Evolutionary conservation across 177 flowering plant species (phyloP), one percentile per base, ranked within the genome.

Genomic region (Vitis hybrid): DNA sequence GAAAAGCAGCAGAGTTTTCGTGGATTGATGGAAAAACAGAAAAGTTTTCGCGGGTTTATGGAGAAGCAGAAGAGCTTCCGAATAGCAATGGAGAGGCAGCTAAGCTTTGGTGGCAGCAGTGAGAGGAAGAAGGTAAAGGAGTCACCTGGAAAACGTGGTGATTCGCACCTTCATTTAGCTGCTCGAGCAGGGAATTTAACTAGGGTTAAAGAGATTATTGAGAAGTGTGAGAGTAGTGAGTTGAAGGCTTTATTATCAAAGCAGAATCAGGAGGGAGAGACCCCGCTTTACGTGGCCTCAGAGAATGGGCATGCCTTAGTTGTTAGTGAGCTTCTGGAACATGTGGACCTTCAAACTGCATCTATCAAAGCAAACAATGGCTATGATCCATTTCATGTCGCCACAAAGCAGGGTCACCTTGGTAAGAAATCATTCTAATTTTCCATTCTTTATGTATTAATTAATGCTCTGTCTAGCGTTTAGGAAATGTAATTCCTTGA

Each of bases 321-420:
- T 21, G 94, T 91, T 50, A 72, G 54, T 8, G 92, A 90, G 82
- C 75, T 95, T 52, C 73, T 95, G 87, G 89, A 85, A 67, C 70
- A 83, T 77, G 78, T 75, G 56, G 95, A 95, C 68, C 83, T 86
- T 63, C 80, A 87, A 72, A 77, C 82, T 64, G 94, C 97, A 0
- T 82, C 89, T 32, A 76, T 89, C 19, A 74, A 81, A 2, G 93
- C 98, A 15, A 88, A 76, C 56, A 93, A 89, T 70, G 91, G 97
- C 12, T 87, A 62, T 69, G 99, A 95, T 77, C 76, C 98, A 3
- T 89, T 95, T 70, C 99, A 95, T 84, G 77, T 93, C 51, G 98
- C 99, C 13, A 92, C 98, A n/a, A 95, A 85, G 80, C 91, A 91
- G 58, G 99, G 97, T 11, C 94, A 92, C 81, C 64, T 84, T 52